Evolutionary conservation across 2,329 filamentous ascomycete genomes (phyloP).

Genomic region (Xylariaceae sp.): DNA sequence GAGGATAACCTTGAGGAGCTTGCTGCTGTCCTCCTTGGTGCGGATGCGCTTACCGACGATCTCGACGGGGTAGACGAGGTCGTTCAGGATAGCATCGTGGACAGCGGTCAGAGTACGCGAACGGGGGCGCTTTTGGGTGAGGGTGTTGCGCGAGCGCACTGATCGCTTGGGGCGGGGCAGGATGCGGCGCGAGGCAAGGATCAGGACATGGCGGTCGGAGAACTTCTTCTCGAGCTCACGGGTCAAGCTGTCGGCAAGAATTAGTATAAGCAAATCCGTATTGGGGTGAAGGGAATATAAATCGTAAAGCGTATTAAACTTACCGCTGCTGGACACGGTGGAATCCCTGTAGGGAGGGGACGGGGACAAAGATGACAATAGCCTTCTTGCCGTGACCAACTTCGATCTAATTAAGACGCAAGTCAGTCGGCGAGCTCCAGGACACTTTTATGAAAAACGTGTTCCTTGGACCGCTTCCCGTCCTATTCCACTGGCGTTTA

Average conservation of each 20-base stretch:
- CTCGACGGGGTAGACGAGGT: constrained; percentile 99
- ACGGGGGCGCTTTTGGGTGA: constrained; percentile 98
- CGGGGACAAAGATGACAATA: constrained; percentile 99
- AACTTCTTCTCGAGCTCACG: constrained; percentile 99
- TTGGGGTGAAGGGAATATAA: not conserved
- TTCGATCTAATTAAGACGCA: constrained; percentile 80
- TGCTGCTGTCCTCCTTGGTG: constrained; percentile 98
- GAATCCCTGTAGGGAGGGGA: constrained; percentile 96
- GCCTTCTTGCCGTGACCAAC: constrained; percentile 99
- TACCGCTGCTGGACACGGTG: constrained; percentile 99
- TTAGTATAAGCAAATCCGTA: constrained; percentile 21
- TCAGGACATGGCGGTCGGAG: constrained; percentile 99
- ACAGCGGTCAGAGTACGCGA: constrained; percentile 97
- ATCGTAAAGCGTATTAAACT: constrained; percentile 34
- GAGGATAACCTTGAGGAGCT: constrained; percentile 97
- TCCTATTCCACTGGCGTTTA: constrained; percentile 54
- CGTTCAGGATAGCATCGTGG: constrained; percentile 95
- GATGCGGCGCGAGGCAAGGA: constrained; percentile 98
- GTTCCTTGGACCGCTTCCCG: constrained; percentile 70
- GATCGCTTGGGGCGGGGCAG: constrained; percentile 98
- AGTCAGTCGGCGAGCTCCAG: constrained; percentile 75
- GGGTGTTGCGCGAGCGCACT: constrained; percentile 89
- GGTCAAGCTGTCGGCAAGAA: constrained; percentile 66
- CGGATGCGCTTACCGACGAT: constrained; percentile 98
- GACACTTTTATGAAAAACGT: constrained; percentile 37